Evolutionary conservation across 2,329 filamentous ascomycete species (phyloP), one percentile per base, ranked within the genome.

Genomic region (Fusarium illudens): DNA sequence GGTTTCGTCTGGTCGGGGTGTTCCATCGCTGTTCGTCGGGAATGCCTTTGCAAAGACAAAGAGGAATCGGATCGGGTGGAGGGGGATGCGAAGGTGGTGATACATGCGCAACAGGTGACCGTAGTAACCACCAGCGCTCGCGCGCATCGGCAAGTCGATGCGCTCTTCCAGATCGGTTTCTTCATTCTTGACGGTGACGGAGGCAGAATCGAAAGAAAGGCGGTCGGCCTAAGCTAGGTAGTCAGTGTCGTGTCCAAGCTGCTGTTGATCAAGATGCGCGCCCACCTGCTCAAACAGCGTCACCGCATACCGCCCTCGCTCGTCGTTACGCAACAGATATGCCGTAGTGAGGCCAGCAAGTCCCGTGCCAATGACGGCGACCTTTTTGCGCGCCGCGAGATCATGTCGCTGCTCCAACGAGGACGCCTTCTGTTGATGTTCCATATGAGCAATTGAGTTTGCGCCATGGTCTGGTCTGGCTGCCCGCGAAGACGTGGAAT

Each of bases 31-130:
- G 25, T 29, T 34, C 7, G 39, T 50, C 11, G 69, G 12, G n/a
- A 69, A 53, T 15, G 74, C 67, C 52, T 74, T 79, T 11, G 84
- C 80, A 60, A 88, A 85, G 36, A 80, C 80, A 71, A 85, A 89
- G 3, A 87, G 74, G 67, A 88, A 88, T 15, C 78, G 80, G 56
- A 86, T 80, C 12, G 80, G 77, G 37, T 82, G 80, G 61, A 86
- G 85, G 6, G 76, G 75, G 12, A 89, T 78, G 3, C 78, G 81
- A 4, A 90, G 75, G 65, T 87, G 79, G 25, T 84, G 78, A 73
- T 89, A 89, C 83, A 90, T 85, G 25, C 79, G 78, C 64, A 80
- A 82, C 50, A 89, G 75, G 63, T 88, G 86, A 48, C 76, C 73
- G 70, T 89, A 89, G 74, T 86, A 89, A 19, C 80, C 79, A 8